Base-by-base conservation (phyloP, 2,329 filamentous ascomycete species). In the Sarocladium kiliense region DNA sequence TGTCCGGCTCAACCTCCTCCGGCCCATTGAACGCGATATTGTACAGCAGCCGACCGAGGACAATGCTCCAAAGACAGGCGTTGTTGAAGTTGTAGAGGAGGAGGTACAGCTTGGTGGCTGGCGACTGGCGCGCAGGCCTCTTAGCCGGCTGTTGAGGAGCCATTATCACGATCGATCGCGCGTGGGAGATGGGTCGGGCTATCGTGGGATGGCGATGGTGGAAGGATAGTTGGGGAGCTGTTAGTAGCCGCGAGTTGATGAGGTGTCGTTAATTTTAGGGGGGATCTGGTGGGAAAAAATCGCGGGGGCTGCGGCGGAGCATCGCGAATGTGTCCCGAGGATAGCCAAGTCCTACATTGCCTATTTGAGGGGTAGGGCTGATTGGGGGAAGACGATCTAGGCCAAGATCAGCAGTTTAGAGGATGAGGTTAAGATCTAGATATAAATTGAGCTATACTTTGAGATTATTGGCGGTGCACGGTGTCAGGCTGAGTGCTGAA, bases 31-130 rank as follows among this genome's bases (percentile, higher is more conserved):
- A 63, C 21, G 77, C 67, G 21, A 87, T 78, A 55, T 84, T 71
- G 26, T 70, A 60, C 25, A 85, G 64, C 2, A 88, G 86, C 58
- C 89, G 83, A 55, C 82, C 80, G 39, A 97, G 82, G 54, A 97
- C 85, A 18, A 83, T 81, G 39, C 81, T 73, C 94, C 94, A 99
- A 54, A 93, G 81, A 21, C 84, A 68, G 58, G 91, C 83, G 54
- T 87, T 95, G 60, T 86, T 66, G 64, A 84, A 79, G 74, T 97
- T 97, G 81, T 97, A 99, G 63, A 85, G 75, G 66, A 92, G 79
- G 54, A 97, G 84, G 75, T 97, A 96, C 66, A 74, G 75, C 55
- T 75, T 79, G 69, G 83, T 85, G 59, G 77, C 55, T 18, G 61
- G 54, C 32, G 68, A 69, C 42, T 65, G 56, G 50, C 60, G 59